Base-by-base conservation (phyloP, 257 asterid genomes). In the Echites panduratus region DNA sequence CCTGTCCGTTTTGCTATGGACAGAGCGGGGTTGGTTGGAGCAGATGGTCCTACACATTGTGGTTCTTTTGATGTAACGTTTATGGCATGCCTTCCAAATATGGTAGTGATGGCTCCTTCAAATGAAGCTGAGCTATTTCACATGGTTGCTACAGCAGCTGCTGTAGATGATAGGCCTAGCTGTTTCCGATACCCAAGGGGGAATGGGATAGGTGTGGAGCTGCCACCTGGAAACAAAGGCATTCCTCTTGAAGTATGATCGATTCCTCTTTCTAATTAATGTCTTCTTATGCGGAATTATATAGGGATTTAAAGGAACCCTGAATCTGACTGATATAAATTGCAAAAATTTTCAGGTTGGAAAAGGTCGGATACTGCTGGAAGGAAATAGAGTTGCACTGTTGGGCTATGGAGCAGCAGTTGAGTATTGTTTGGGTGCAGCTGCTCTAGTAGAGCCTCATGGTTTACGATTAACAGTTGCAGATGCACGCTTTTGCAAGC, bases 31-130 rank as follows among this genome's bases (percentile, higher is more conserved):
- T 80, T 91, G 79, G 97, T 94, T 24, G 98, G 98, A 40, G 92
- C 97, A 20, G 98, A 94, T n/a, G 97, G 97, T 11, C 97, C 99
- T 0, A 94, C 99, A 10, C 97, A 94, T 80, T 87, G 96, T 78
- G 99, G 99, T 3, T 88, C 97, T 27, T 89, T 91, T 61, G 97
- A 94, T 64, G 90, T 91, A 7, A 76, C 97, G 19, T 94, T 68
- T 77, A 91, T 94, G 97, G 96, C 97, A 1, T 94, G 97, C 83
- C 96, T 94, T 58, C 98, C 99, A n/a, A 94, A 94, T 85, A 91
- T 94, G 99, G 96, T 94, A 57, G 99, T 94, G 58, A 94, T 94
- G 97, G 97, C 99, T 68, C 99, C 97, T 72, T 83, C 97, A 0
- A 97, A 94, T 66, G 97, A 91, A 84, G 93, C 89, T 0, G 97